phyloP scores from a whole-genome alignment of 306 rosid genomes.

The Rosa lucieae region DNA sequence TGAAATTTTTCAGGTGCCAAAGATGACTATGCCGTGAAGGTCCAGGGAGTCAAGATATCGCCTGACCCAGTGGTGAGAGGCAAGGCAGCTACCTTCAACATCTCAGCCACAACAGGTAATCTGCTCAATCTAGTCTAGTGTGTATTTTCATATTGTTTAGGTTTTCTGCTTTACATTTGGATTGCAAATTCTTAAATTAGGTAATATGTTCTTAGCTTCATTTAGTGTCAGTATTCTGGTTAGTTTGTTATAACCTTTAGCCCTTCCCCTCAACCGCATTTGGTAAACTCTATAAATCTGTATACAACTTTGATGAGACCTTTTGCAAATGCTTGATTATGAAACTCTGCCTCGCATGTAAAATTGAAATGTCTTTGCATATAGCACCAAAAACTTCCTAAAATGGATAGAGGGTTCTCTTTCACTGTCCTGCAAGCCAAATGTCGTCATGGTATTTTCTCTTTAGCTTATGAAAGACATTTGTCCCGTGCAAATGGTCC shows the following conservation, averaged over 20 bases:
- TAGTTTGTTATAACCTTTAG: background rate
- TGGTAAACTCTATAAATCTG: background rate
- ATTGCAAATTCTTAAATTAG: background rate
- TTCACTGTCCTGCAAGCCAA: background rate
- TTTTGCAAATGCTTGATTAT: background rate
- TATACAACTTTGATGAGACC: background rate
- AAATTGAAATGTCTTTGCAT: background rate
- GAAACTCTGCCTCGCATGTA: background rate
- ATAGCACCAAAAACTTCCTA: background rate
- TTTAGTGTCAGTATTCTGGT: background rate
- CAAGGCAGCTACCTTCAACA: conserved; percentile 63
- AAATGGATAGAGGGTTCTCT: background rate
- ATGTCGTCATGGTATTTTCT: background rate
- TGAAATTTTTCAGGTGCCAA: conserved; percentile 48
- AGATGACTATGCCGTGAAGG: conserved; percentile 65
- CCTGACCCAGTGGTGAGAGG: conserved; percentile 75
- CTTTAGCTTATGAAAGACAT: background rate
- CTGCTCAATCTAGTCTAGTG: background rate
- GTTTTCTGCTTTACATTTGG: background rate
- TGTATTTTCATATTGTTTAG: background rate
- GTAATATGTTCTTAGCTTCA: background rate
- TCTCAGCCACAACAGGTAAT: conserved; percentile 73
- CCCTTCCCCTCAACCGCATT: background rate
- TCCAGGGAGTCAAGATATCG: conserved; percentile 50
- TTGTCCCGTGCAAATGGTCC: no score